These are phyloP conservation scores for Penicillium olsonii DNA, from an alignment of 2,329 filamentous ascomycete genomes.

Conservation along the genomic window DNA sequence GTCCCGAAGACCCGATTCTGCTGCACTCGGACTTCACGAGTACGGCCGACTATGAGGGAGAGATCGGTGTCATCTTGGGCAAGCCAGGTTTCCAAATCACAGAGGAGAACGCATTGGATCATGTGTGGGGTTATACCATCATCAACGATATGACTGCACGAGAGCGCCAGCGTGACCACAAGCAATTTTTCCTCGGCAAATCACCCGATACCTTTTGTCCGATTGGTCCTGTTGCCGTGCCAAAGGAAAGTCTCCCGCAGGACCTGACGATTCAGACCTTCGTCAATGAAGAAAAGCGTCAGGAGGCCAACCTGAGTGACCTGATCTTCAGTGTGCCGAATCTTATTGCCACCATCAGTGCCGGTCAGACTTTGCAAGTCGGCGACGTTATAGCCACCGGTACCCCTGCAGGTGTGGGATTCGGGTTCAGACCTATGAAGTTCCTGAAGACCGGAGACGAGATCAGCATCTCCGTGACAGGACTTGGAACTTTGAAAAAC, in stretches of 20 bases:
- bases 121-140: constrained; percentile 61
- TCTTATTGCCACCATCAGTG: constrained; percentile 51
- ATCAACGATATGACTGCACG: constrained; percentile 60
- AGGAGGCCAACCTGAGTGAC: constrained; percentile 51
- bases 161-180: constrained; percentile 58
- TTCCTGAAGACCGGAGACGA: constrained; percentile 47
- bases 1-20: constrained; percentile 49
- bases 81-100: constrained; percentile 48
- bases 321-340: constrained; percentile 54
- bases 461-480: constrained; percentile 45
- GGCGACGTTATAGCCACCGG: constrained; percentile 56
- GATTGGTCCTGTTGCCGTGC: constrained; percentile 58
- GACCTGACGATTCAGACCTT: constrained; percentile 46
- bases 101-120: constrained; percentile 49
- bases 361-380: constrained; percentile 52
- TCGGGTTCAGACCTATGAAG: constrained; percentile 48
- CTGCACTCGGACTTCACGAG: constrained; percentile 51
- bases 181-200: constrained; percentile 63
- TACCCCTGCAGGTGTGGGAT: constrained; percentile 52
- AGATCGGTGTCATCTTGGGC: constrained; percentile 59
- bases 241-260: constrained; percentile 46
- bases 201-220: constrained; percentile 58
- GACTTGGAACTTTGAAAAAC: constrained; percentile 46
- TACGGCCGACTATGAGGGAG: constrained; percentile 58
- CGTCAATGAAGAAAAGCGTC: constrained; percentile 55